phyloP scores from a whole-genome alignment of 176 grass and related monocot species.

The Aegilops bicornis region DNA sequence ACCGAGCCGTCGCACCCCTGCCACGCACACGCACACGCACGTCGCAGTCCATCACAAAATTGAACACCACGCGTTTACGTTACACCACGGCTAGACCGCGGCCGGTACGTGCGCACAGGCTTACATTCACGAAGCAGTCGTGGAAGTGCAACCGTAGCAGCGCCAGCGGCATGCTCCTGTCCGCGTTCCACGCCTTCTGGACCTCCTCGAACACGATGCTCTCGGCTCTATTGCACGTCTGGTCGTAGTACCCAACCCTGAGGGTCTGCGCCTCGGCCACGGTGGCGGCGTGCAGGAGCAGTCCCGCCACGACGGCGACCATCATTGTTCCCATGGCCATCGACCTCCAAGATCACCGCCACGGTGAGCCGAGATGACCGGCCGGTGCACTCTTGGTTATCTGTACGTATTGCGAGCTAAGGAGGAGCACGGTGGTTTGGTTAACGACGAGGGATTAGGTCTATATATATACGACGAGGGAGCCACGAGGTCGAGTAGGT shows the following conservation, averaged over 20 bases:
- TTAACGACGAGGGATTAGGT: not conserved
- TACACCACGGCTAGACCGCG: not conserved
- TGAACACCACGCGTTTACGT: not conserved
- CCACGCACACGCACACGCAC: too few relatives aligned
- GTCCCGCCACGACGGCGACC: not conserved
- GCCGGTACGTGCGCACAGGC: not conserved
- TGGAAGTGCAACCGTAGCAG: constrained; percentile 84
- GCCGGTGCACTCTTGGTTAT: not conserved
- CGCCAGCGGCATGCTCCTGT: constrained; percentile 22
- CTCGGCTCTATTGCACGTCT: constrained; percentile 33
- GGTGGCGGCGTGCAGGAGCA: constrained; percentile 1
- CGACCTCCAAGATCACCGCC: not conserved
- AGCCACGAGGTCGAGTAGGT: not conserved
- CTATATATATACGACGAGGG: not conserved
- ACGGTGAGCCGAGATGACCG: not conserved
- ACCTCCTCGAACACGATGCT: constrained; percentile 38
- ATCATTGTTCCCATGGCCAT: not conserved
- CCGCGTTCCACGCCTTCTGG: not conserved
- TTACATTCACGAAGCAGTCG: constrained; percentile 85
- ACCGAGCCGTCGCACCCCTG: constrained; percentile 48
- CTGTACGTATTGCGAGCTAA: not conserved
- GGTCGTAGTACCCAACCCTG: constrained; percentile 19
- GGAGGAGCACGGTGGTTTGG: constrained; percentile 12
- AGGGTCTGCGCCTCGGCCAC: constrained; percentile 35
- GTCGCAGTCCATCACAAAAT: not conserved